phyloP scores from a whole-genome alignment of 805 yeast species.

The Sugiyamaella lignohabitans region DNA sequence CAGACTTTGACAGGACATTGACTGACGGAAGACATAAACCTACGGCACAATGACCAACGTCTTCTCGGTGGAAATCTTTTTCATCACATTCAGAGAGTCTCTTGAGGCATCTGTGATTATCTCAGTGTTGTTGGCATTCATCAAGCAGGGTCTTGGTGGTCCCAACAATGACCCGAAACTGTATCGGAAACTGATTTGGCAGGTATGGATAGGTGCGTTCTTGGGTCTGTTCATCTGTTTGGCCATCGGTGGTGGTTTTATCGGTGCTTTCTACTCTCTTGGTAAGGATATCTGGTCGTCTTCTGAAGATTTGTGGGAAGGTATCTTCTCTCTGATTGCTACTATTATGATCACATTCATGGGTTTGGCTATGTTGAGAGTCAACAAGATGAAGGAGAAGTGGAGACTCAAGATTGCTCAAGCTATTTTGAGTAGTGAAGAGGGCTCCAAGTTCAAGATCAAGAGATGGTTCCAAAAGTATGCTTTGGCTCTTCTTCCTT shows the following conservation, averaged over 20 bases:
- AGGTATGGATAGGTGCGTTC: constrained; percentile 81
- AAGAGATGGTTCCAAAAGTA: constrained; percentile 55
- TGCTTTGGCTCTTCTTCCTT: constrained; percentile 84
- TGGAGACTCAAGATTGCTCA: constrained; percentile 94
- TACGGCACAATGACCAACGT: constrained; percentile 39
- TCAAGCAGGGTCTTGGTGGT: constrained; percentile 78
- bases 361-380: constrained; percentile 96
- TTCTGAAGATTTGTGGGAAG: constrained; percentile 96
- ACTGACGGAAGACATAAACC: too few relatives aligned
- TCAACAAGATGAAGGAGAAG: constrained; percentile 93
- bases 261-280: constrained; percentile 83
- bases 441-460: constrained; percentile 21
- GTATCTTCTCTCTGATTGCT: constrained; percentile 86
- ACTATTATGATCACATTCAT: constrained; percentile 79
- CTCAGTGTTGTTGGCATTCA: constrained; percentile 84
- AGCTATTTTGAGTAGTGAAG: constrained; percentile 53
- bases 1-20: too few relatives aligned
- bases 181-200: constrained; percentile 59
- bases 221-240: constrained; percentile 74
- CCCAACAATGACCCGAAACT: constrained; percentile 33
- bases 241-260: constrained; percentile 83
- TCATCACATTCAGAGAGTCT: constrained; percentile 88
- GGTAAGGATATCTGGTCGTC: constrained; percentile 77
- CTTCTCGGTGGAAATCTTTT: constrained; percentile 63
- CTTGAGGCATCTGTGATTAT: constrained; percentile 89